These are phyloP conservation scores for Talaromyces atroroseus DNA, from an alignment of 2,329 filamentous ascomycete species.

Conservation along the genomic window DNA sequence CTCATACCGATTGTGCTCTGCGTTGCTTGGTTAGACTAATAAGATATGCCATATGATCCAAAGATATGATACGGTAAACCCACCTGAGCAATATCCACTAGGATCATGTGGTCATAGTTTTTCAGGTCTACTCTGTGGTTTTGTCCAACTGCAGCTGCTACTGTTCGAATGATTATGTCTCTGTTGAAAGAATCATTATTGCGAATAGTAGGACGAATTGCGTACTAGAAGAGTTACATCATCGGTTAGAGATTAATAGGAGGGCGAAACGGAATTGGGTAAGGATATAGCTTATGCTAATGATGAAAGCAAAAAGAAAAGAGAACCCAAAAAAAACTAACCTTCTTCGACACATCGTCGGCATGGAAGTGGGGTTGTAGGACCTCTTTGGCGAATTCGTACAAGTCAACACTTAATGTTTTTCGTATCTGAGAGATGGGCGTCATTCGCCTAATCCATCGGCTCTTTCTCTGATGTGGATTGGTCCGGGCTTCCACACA, in stretches of 20 bases:
- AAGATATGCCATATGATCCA: not conserved
- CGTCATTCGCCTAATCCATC: conserved; percentile 56
- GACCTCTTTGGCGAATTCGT: conserved; percentile 52
- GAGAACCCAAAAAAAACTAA: conserved; percentile 29
- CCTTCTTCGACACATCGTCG: conserved; percentile 48
- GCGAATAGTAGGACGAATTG: conserved; percentile 57
- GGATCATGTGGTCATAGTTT: conserved; percentile 55
- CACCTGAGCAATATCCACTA: conserved; percentile 60
- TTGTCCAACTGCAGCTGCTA: conserved; percentile 54
- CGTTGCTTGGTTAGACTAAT: conserved; percentile 9
- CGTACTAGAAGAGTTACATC: conserved; percentile 44
- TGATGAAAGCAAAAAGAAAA: not conserved
- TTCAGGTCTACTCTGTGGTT: conserved; percentile 57
- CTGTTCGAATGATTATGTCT: conserved; percentile 54
- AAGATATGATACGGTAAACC: conserved; percentile 18
- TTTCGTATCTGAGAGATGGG: conserved; percentile 55
- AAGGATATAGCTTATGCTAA: not conserved
- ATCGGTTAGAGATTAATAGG: not conserved
- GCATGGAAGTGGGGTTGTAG: conserved; percentile 56
- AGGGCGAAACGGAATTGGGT: not conserved
- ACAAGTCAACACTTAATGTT: conserved; percentile 53
- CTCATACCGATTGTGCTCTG: conserved; percentile 61
- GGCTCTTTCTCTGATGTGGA: conserved; percentile 48
- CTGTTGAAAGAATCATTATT: conserved; percentile 55
- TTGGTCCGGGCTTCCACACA: conserved; percentile 52